A percentile compares a stretch with the other conserved stretches of the same genome.
Conservation (phyloP, 192 early-diverging fungal species). For the Ambispora gerdemannii region DNA sequence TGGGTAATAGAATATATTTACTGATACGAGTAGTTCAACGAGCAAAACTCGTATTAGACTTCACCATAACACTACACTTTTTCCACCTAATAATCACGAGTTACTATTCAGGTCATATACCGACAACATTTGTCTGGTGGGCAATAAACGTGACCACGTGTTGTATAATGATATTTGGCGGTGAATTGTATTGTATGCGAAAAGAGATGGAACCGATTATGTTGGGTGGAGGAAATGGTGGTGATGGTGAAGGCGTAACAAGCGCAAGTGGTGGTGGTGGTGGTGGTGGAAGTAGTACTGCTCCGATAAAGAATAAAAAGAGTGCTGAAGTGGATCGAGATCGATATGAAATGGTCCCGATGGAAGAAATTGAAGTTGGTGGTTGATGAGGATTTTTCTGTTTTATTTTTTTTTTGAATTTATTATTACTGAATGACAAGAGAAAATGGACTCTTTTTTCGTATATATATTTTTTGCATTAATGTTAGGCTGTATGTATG, state of each 20-base stretch:
- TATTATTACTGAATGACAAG: no score
- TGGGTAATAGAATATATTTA: conserved; percentile 39
- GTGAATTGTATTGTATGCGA: conserved; percentile 79
- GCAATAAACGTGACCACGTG: conserved; percentile 48
- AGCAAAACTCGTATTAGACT: conserved; percentile 74
- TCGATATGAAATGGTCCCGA: conserved; percentile 40
- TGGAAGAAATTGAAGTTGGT: conserved; percentile 31
- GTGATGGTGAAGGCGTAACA: conserved; percentile 21
- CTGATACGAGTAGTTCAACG: conserved; percentile 66
- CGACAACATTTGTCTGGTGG: conserved; percentile 69
- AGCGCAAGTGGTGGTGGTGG: conserved; percentile 8
- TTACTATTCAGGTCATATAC: conserved; percentile 58
- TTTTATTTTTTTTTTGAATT: no score
- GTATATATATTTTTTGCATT: no score
- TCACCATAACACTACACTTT: conserved; percentile 66
- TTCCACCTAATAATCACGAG: conserved; percentile 62
- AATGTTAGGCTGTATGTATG: no score
- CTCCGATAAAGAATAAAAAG: not conserved
- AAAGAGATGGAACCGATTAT: conserved; percentile 76
- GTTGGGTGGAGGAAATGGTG: conserved; percentile 26
- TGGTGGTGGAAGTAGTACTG: not conserved
- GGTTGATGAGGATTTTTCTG: no score
- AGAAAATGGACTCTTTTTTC: no score
- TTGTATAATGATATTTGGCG: conserved; percentile 66
- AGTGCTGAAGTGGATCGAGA: conserved; percentile 25